These are phyloP conservation scores for Globisporangium cederbergense DNA, from an alignment of 352 stramenopile species.

Conservation along the genomic window DNA sequence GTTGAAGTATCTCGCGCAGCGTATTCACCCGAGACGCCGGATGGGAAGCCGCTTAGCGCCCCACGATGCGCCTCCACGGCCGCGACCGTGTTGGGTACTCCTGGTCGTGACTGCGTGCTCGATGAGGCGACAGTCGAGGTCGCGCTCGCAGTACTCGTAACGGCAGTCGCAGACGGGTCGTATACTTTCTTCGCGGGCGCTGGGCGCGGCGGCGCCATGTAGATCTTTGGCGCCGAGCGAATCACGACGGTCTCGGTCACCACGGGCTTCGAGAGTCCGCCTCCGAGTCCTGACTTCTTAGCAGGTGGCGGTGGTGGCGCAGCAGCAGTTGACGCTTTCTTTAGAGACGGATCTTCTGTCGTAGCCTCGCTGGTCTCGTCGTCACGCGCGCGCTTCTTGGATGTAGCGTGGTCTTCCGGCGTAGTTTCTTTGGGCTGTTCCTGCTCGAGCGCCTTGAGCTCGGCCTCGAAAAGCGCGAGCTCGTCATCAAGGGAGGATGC, in stretches of 20 bases:
- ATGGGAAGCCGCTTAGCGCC: constrained; percentile 66
- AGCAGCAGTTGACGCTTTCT: constrained; percentile 26
- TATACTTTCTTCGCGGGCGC: constrained; percentile 33
- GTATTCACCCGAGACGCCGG: constrained; percentile 45
- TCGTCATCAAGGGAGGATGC: constrained; percentile 56
- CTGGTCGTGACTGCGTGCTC: constrained; percentile 8
- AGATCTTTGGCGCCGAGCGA: constrained; percentile 49
- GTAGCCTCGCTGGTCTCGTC: constrained; percentile 16
- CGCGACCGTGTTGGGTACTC: constrained; percentile 43
- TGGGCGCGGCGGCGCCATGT: constrained; percentile 66
- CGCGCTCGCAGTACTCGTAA: neutral
- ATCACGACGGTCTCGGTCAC: constrained; percentile 26
- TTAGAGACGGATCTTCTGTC: constrained; percentile 16
- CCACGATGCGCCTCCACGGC: constrained; percentile 47
- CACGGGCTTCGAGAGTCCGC: constrained; percentile 15
- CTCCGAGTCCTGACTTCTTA: constrained; percentile 13
- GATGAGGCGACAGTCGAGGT: neutral
- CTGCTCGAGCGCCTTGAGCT: constrained; percentile 76
- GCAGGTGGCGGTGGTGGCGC: neutral
- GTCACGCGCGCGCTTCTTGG: constrained; percentile 30
- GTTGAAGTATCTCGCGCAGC: constrained; percentile 21
- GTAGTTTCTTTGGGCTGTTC: neutral
- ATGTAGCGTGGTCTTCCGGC: neutral
- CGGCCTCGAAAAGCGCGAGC: constrained; percentile 79
- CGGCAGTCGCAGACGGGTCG: neutral